Conservation (phyloP, 129 eudicot genomes). For the Flaveria trinervia region DNA sequence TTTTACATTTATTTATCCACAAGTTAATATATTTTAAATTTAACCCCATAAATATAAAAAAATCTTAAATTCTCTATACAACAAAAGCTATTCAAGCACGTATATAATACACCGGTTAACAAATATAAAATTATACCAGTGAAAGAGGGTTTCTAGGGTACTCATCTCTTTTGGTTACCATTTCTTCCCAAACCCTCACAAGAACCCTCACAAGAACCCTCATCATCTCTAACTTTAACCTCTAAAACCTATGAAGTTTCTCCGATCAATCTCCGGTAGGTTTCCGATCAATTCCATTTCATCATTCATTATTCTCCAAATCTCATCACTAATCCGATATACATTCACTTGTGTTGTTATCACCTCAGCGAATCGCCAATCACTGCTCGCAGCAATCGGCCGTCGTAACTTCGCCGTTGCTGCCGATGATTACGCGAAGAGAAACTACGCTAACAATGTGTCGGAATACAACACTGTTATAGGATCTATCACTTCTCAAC, state of each 20-base stretch:
- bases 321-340: neutral
- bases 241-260: slow-evolving; percentile 54
- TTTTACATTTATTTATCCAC: too few relatives aligned
- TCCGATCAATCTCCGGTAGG: slow-evolving; percentile 59
- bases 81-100: too few relatives aligned
- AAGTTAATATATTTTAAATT: too few relatives aligned
- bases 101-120: too few relatives aligned
- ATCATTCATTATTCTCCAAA: neutral
- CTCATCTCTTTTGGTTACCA: neutral
- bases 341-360: neutral
- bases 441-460: slow-evolving; percentile 84
- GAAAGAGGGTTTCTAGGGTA: neutral
- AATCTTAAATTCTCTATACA: too few relatives aligned
- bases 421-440: slow-evolving; percentile 55
- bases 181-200: slow-evolving; percentile 26
- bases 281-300: slow-evolving; percentile 2
- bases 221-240: slow-evolving; percentile 4
- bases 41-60: too few relatives aligned
- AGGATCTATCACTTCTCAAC: slow-evolving; percentile 62
- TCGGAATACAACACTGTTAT: slow-evolving; percentile 84
- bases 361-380: slow-evolving; percentile 45
- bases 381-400: slow-evolving; percentile 52
- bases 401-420: slow-evolving; percentile 59
- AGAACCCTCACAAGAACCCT: slow-evolving; percentile 40
- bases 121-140: too few relatives aligned